These are phyloP conservation scores for Passiflora organensis DNA, from an alignment of 345 rosid genomes.

Conservation along the genomic window DNA sequence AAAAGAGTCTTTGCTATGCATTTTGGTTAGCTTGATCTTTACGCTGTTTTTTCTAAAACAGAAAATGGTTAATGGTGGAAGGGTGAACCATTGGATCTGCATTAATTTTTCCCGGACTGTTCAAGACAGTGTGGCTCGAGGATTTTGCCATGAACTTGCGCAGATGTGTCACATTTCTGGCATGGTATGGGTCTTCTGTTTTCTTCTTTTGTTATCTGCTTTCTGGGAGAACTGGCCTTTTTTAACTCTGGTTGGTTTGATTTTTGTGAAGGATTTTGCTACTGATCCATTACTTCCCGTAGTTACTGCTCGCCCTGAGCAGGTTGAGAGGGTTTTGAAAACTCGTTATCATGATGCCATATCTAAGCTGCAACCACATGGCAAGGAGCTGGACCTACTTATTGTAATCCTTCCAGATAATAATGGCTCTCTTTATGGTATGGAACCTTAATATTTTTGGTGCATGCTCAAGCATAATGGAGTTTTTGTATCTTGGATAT, in stretches of 20 bases:
- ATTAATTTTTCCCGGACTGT: constrained; percentile 80
- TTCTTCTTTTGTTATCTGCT: not conserved
- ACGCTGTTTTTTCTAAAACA: constrained; percentile 25
- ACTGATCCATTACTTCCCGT: constrained; percentile 74
- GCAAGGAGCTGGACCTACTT: constrained; percentile 89
- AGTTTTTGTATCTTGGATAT: not conserved
- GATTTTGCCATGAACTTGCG: constrained; percentile 88
- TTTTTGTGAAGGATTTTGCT: constrained; percentile 53
- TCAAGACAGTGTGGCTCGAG: constrained; percentile 62
- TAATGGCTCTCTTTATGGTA: constrained; percentile 97
- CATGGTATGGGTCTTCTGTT: constrained; percentile 50
- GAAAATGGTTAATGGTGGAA: constrained; percentile 99
- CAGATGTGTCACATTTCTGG: constrained; percentile 90
- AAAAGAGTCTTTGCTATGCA: not conserved
- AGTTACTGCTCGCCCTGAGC: constrained; percentile 74
- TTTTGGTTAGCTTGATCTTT: not conserved
- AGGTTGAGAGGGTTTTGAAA: constrained; percentile 76
- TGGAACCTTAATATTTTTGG: not conserved
- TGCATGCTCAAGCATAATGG: not conserved
- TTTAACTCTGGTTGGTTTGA: constrained; percentile 9
- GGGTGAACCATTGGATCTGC: constrained; percentile 85
- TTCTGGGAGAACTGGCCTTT: not conserved
- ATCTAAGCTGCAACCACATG: constrained; percentile 47
- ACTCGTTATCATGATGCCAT: constrained; percentile 82
- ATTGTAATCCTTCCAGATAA: constrained; percentile 92